Base-by-base conservation (phyloP, 164 flowering plant genomes). In the Litsea cubeba region DNA sequence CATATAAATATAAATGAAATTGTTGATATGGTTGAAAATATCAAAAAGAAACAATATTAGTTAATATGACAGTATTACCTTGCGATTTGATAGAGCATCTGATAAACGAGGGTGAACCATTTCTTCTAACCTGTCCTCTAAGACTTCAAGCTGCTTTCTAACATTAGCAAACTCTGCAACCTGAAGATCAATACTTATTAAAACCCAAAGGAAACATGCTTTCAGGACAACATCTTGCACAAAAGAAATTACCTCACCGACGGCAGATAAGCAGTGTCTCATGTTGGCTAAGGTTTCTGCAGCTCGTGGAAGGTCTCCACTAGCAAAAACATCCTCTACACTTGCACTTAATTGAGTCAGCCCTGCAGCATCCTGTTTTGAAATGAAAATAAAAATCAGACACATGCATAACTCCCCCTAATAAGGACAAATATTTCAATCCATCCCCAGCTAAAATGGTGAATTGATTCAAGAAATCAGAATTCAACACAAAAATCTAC, bases 141-240 rank as follows among this genome's bases (percentile, higher is more conserved):
- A 78, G 28, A 96, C 94, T 77, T 91, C 98, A 79, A 96, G 97
- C 80, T 96, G 99, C 88, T 88, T 96, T 83, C 94, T 94, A 50
- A 94, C 83, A 76, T 94, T 96, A 18, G 99, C 97, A 87, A 96
- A 96, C 84, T 96, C 99, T 62, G 99, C 98, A 83, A 96, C 99
- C 99, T 96, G 82, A 79, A 76, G 72, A 74, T 26, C 62, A 14
- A 28, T 12, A 28, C 11, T 32, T 4, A 22, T 24, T 6, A 25
- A 66, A 30, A 4, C 26, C 46, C 65, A 40, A 49, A 11, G 22
- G 1, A 24, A 62, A n/a, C 20, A 1, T 50, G 12, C 0, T 70
- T 51, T 3, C n/a, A 51, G 24, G 71, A 51, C 18, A 40, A 25
- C 23, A 73, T 10, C 18, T 17, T 7, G 58, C 24, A 30, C 17